These are phyloP conservation scores for Cyclotella distinguenda DNA, from an alignment of 108 stramenopile genomes.

Conservation along the genomic window DNA sequence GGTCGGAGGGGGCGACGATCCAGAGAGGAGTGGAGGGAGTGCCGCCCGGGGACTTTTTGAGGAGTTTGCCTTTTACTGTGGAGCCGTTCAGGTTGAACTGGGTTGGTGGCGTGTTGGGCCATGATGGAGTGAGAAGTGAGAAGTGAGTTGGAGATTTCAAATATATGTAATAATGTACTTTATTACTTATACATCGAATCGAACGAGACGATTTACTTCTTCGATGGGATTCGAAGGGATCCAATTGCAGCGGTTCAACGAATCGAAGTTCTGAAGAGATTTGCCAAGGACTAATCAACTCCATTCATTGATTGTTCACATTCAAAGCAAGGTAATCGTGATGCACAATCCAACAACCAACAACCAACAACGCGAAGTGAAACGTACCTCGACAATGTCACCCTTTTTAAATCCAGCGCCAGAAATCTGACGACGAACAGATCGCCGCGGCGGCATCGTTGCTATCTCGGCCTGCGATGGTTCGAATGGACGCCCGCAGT, in stretches of 20 bases:
- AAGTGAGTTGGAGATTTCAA: neutral
- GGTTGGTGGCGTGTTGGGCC: neutral
- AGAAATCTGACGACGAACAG: conserved; percentile 9
- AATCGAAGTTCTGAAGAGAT: too few species aligned
- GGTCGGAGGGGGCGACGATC: conserved; percentile 34
- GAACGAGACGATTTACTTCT: too few species aligned
- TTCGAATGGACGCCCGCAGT: too few species aligned
- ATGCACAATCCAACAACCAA: neutral
- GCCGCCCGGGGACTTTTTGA: conserved; percentile 17
- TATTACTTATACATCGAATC: neutral
- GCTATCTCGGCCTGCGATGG: too few species aligned
- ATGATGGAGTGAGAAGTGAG: neutral
- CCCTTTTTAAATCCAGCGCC: conserved; percentile 35
- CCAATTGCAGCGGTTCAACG: too few species aligned
- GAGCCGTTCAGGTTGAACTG: conserved; percentile 40
- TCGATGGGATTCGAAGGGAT: too few species aligned
- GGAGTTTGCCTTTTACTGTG: conserved; percentile 38
- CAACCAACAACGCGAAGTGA: too few species aligned
- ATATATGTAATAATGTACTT: neutral
- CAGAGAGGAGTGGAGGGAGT: conserved; percentile 22
- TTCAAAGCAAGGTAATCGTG: neutral
- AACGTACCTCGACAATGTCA: conserved; percentile 34
- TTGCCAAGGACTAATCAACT: too few species aligned
- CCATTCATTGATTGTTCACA: neutral
- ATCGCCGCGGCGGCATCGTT: conserved; percentile 25